Percentiles rank a stretch among this genome's conserved stretches.
Conservation (phyloP, 2,329 filamentous ascomycete species). For the Pseudofabraea citricarpa region DNA sequence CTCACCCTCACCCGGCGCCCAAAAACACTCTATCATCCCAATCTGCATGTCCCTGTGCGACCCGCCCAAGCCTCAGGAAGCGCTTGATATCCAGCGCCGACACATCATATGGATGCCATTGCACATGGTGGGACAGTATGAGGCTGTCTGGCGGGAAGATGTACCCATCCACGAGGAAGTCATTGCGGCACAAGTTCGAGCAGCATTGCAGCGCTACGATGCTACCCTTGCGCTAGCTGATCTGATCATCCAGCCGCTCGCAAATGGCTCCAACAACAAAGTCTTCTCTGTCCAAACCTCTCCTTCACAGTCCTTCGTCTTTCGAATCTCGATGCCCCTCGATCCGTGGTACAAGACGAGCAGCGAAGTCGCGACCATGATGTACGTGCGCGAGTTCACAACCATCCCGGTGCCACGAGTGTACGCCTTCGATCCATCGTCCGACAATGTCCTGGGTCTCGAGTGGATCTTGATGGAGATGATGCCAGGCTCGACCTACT, state of each 20-base stretch:
- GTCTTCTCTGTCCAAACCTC: not conserved
- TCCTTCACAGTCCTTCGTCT: slow-evolving; percentile 10
- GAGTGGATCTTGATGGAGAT: slow-evolving; percentile 34
- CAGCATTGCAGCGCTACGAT: no score
- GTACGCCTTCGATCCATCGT: slow-evolving; percentile 26
- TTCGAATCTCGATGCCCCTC: slow-evolving; percentile 31
- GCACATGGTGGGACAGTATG: no score
- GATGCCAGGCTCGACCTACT: slow-evolving; percentile 8
- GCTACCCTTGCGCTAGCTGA: not conserved
- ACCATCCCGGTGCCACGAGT: slow-evolving; percentile 30
- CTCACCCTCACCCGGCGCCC: not conserved
- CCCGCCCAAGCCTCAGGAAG: no score
- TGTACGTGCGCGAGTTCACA: slow-evolving; percentile 25
- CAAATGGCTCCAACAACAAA: not conserved
- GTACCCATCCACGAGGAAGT: no score
- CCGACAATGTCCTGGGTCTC: slow-evolving; percentile 29
- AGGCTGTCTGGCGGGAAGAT: no score
- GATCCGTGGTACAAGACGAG: slow-evolving; percentile 29
- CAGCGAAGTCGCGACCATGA: slow-evolving; percentile 31
- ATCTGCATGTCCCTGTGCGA: not conserved
- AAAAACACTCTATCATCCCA: not conserved
- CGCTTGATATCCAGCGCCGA: no score
- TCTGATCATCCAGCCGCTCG: not conserved
- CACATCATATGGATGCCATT: no score
- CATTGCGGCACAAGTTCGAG: no score